phyloP scores from a whole-genome alignment of 179 eudicot species.

The Spergularia azorica region DNA sequence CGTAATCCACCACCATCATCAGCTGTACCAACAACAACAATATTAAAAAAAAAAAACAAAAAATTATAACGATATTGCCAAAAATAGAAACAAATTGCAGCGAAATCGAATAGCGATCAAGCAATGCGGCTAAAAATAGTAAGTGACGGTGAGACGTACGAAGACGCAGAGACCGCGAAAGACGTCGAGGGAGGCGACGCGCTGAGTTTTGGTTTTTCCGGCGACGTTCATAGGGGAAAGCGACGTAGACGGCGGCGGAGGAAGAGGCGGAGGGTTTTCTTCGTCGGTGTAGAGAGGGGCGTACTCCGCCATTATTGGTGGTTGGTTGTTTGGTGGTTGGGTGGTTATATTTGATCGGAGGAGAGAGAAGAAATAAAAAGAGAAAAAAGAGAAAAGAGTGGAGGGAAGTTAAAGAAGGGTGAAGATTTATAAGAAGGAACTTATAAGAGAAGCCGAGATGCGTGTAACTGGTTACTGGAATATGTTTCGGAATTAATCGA shows the following conservation, averaged over 20 bases:
- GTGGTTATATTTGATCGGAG: not conserved
- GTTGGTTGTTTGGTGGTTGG: not conserved
- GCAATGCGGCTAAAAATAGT: not conserved
- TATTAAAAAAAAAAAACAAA: not conserved
- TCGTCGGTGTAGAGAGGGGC: constrained; percentile 30
- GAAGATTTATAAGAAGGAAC: not conserved
- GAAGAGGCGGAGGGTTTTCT: constrained; percentile 14
- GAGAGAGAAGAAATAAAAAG: constrained; percentile 4
- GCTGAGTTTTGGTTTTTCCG: constrained; percentile 36
- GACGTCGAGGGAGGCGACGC: constrained; percentile 73
- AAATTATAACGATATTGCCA: not conserved
- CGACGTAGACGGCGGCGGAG: constrained; percentile 10
- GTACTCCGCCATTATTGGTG: constrained; percentile 32
- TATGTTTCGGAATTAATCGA: not conserved
- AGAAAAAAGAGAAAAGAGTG: not conserved
- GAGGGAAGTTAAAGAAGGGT: not conserved
- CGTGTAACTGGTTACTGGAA: constrained; percentile 29
- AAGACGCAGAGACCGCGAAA: constrained; percentile 80
- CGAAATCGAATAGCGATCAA: not conserved
- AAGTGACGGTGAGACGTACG: constrained; percentile 33
- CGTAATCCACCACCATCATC: constrained; percentile 90
- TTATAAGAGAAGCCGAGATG: not conserved
- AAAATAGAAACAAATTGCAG: not conserved
- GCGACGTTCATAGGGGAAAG: constrained; percentile 36
- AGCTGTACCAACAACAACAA: constrained; percentile 37